Percentiles rank a stretch among this genome's conserved stretches.
Conservation (phyloP, 2,329 filamentous ascomycete species). For the Incumbomyces delicatus region DNA sequence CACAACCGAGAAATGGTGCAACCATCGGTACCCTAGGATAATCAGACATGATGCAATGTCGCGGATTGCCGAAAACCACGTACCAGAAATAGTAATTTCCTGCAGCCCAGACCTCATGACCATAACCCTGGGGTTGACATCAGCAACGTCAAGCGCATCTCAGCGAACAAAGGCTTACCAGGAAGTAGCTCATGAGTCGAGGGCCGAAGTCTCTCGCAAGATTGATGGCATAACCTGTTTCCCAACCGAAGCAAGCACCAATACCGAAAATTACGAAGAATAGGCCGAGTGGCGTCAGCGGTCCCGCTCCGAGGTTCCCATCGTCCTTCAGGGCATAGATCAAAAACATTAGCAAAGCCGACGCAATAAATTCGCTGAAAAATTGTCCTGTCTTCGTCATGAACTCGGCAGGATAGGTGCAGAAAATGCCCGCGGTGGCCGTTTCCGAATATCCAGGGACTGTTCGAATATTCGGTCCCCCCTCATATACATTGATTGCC, state of each 20-base stretch:
- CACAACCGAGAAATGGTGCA: conserved; percentile 55
- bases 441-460: conserved; percentile 46
- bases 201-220: conserved; percentile 64
- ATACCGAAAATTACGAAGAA: conserved; percentile 68
- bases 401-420: conserved; percentile 56
- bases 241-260: conserved; percentile 64
- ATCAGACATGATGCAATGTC: neutral
- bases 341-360: conserved; percentile 58
- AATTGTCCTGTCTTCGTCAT: conserved; percentile 59
- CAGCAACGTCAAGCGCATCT: neutral
- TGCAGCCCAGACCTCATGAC: conserved; percentile 55
- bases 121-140: conserved; percentile 47
- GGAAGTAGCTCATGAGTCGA: conserved; percentile 53
- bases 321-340: conserved; percentile 57
- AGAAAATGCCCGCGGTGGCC: conserved; percentile 61
- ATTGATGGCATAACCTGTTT: conserved; percentile 69
- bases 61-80: neutral
- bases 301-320: conserved; percentile 43
- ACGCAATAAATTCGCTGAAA: conserved; percentile 63
- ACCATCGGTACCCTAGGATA: conserved; percentile 54
- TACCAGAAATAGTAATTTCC: conserved; percentile 50
- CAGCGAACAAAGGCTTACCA: neutral
- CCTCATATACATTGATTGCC: conserved; percentile 45
- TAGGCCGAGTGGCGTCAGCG: conserved; percentile 50
- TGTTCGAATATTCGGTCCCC: conserved; percentile 37